These are phyloP conservation scores for Lodderomyces parapsilosis DNA, from an alignment of 1,139 yeast species.

Conservation along the genomic window DNA sequence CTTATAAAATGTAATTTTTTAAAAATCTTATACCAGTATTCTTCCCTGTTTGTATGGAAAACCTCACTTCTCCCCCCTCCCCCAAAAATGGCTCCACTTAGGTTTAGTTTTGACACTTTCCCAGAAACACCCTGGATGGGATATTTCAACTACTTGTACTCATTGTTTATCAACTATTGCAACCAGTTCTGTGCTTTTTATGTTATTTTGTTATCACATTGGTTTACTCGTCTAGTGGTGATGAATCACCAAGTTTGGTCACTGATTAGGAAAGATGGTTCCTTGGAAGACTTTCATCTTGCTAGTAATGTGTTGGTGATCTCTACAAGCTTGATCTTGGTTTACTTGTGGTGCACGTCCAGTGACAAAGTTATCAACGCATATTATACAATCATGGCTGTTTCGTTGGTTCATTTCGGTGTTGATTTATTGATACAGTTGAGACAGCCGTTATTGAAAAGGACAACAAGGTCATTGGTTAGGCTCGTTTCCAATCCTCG, in stretches of 20 bases:
- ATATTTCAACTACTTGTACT: background rate
- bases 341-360: constrained; percentile 5
- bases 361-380: constrained; percentile 9
- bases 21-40: too few relatives aligned
- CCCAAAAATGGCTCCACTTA: background rate
- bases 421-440: constrained; percentile 6
- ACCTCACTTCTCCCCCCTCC: too few relatives aligned
- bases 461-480: constrained; percentile 1
- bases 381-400: constrained; percentile 7
- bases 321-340: constrained; percentile 10
- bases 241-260: background rate
- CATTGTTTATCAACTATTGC: background rate
- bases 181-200: background rate
- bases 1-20: too few relatives aligned
- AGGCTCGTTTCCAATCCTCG: constrained; percentile 6
- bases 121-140: background rate
- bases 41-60: too few relatives aligned
- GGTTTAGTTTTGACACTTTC: background rate
- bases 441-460: background rate
- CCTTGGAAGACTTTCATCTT: constrained; percentile 12
- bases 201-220: background rate
- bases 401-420: constrained; percentile 8
- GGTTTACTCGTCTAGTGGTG: background rate
- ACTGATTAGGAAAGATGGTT: constrained; percentile 7
- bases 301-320: constrained; percentile 10